phyloP scores from a whole-genome alignment of 768 basidiomycete genomes.

The Lactifluus subvellereus region DNA sequence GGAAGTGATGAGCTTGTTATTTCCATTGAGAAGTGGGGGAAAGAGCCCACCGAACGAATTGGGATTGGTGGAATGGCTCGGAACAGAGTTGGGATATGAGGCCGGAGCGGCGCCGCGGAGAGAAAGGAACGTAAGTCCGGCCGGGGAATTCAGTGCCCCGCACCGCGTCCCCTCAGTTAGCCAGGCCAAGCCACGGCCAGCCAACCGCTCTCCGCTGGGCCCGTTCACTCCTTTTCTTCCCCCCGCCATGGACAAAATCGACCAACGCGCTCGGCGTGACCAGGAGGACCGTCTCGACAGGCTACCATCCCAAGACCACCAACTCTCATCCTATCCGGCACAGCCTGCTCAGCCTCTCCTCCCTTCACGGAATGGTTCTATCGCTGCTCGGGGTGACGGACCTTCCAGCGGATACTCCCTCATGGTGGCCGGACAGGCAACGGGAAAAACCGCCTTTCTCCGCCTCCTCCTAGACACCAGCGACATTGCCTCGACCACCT shows the following conservation, averaged over 20 bases:
- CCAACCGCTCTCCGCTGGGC: conserved; percentile 43
- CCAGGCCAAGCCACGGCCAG: conserved; percentile 40
- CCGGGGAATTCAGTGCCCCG: conserved; percentile 25
- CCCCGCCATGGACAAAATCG: conserved; percentile 55
- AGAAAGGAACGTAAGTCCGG: conserved; percentile 25
- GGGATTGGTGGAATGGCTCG: conserved; percentile 15
- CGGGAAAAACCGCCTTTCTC: conserved; percentile 85
- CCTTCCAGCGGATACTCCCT: conserved; percentile 51
- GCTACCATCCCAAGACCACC: conserved; percentile 26
- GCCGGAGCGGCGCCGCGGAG: conserved; percentile 25
- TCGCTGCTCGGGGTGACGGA: conserved; percentile 29
- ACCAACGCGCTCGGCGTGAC: conserved; percentile 45
- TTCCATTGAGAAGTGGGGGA: not conserved
- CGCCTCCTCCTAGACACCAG: conserved; percentile 80
- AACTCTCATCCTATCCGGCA: conserved; percentile 26
- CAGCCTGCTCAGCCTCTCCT: conserved; percentile 27
- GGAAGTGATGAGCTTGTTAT: conserved; percentile 5
- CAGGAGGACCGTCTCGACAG: conserved; percentile 32
- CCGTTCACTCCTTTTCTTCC: conserved; percentile 27
- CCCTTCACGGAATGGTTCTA: conserved; percentile 29
- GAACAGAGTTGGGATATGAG: conserved; percentile 16
- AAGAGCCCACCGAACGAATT: conserved; percentile 9
- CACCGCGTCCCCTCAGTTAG: conserved; percentile 21
- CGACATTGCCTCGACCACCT: conserved; percentile 53
- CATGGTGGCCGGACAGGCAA: conserved; percentile 77